Evolutionary conservation across 768 basidiomycete species (phyloP).

Genomic region (Rhizopogon vinicolor): DNA sequence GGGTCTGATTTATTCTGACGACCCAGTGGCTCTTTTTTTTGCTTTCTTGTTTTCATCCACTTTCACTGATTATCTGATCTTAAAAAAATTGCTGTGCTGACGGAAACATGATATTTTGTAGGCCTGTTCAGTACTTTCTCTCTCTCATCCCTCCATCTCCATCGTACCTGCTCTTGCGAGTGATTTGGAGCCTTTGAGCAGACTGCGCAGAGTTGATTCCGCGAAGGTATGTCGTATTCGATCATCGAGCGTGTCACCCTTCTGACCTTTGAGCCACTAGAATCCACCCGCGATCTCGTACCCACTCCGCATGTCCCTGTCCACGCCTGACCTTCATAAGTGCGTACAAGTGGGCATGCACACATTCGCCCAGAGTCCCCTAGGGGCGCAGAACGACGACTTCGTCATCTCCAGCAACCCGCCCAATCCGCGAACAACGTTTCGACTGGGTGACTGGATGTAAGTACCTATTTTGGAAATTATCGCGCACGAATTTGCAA

Average conservation of each 20-base stretch:
- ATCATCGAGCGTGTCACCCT: slow-evolving; percentile 21
- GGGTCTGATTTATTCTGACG: neutral
- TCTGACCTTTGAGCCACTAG: slow-evolving; percentile 5
- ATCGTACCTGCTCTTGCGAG: slow-evolving; percentile 54
- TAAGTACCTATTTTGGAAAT: slow-evolving; percentile 34
- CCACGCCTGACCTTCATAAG: slow-evolving; percentile 27
- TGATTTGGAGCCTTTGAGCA: slow-evolving; percentile 59
- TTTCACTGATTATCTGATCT: slow-evolving; percentile 15
- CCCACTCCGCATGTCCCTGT: slow-evolving; percentile 30
- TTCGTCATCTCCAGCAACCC: slow-evolving; percentile 67
- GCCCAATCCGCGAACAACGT: slow-evolving; percentile 63
- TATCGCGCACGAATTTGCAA: slow-evolving; percentile 5
- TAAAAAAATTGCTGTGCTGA: slow-evolving; percentile 16
- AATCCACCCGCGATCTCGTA: slow-evolving; percentile 4
- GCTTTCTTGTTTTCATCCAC: slow-evolving; percentile 8
- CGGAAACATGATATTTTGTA: slow-evolving; percentile 21
- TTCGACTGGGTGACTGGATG: slow-evolving; percentile 76
- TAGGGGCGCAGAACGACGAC: slow-evolving; percentile 22
- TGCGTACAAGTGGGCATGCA: slow-evolving; percentile 9
- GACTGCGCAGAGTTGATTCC: slow-evolving; percentile 44
- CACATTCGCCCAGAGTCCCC: neutral
- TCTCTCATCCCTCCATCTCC: slow-evolving; percentile 42
- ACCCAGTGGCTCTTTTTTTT: neutral
- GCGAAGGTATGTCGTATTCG: slow-evolving; percentile 15
- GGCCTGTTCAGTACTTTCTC: slow-evolving; percentile 52